Conservation (phyloP, 2,329 filamentous ascomycete genomes). For the Neofusicoccum sp. region DNA sequence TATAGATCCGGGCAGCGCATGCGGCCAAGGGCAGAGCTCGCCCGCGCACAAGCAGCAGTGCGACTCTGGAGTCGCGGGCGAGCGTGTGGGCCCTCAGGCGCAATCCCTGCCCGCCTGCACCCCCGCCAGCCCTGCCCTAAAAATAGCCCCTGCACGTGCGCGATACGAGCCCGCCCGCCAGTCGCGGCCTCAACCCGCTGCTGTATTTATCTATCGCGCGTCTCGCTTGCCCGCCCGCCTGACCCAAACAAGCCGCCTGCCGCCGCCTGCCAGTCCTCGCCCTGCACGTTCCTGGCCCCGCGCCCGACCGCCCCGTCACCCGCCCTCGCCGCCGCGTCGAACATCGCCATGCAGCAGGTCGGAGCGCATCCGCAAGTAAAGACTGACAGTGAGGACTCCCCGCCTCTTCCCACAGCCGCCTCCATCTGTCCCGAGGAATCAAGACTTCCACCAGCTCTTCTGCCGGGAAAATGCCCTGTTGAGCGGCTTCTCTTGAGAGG, state of each 20-base stretch:
- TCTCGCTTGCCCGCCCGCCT: conserved; percentile 3
- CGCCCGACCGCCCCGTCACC: not conserved
- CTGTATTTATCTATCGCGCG: not conserved
- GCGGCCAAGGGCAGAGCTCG: not conserved
- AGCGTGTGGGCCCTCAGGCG: not conserved
- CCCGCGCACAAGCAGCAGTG: conserved; percentile 7
- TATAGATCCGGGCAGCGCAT: conserved; percentile 4
- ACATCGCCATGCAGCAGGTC: too few relatives aligned
- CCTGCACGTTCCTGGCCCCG: not conserved
- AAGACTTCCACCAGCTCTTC: too few relatives aligned
- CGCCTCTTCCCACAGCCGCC: too few relatives aligned
- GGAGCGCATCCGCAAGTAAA: too few relatives aligned
- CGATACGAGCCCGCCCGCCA: conserved; percentile 9
- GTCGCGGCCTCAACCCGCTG: not conserved
- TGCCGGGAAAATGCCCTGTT: too few relatives aligned
- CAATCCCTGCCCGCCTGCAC: not conserved
- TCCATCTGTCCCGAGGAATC: too few relatives aligned
- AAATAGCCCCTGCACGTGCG: conserved; percentile 16
- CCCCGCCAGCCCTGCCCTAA: conserved; percentile 3
- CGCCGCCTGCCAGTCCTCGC: not conserved
- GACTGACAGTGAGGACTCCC: too few relatives aligned
- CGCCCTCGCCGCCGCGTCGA: too few relatives aligned
- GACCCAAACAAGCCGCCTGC: not conserved
- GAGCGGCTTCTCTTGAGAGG: too few relatives aligned
- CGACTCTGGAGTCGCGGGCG: conserved; percentile 15